Conservation (phyloP, 192 early-diverging fungal species). For the Funneliformis mosseae region DNA sequence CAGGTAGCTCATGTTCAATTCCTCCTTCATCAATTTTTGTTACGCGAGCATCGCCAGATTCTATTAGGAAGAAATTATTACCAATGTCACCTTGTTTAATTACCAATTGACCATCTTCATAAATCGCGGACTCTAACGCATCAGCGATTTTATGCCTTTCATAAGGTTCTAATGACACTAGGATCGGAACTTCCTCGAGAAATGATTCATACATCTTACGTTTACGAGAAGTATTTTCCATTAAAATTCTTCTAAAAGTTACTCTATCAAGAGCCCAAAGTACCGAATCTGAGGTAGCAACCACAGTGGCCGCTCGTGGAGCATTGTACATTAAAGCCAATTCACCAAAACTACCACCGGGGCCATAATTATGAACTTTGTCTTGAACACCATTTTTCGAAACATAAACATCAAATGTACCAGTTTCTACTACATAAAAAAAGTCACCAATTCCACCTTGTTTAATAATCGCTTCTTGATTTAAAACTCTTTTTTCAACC, state of each 20-base stretch:
- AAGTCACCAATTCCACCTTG: conserved; percentile 97
- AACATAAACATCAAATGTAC: conserved; percentile 91
- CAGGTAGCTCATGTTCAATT: conserved; percentile 71
- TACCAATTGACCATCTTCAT: conserved; percentile 79
- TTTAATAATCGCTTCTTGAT: conserved; percentile 78
- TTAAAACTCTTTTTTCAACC: conserved; percentile 80
- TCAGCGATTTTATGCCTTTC: conserved; percentile 99
- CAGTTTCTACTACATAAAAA: conserved; percentile 97
- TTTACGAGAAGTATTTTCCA: conserved; percentile 97
- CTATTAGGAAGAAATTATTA: conserved; percentile 94
- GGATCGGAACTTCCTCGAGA: conserved; percentile 88
- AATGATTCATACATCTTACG: conserved; percentile 96
- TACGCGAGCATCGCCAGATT: conserved; percentile 85
- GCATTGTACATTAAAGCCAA: conserved; percentile 99
- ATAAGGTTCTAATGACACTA: conserved; percentile 90
- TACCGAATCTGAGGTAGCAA: conserved; percentile 77
- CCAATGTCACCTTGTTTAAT: conserved; percentile 93
- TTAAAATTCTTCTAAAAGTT: conserved; percentile 94
- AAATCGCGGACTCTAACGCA: conserved; percentile 91
- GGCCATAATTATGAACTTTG: conserved; percentile 79
- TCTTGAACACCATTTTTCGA: conserved; percentile 63
- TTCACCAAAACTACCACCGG: conserved; percentile 95
- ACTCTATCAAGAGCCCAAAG: conserved; percentile 98
- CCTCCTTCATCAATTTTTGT: conserved; percentile 81
- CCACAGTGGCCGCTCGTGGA: conserved; percentile 95